Evolutionary conservation across 2,329 filamentous ascomycete species (phyloP), one percentile per base, ranked within the genome.

Genomic region (Colletotrichum paranaense): DNA sequence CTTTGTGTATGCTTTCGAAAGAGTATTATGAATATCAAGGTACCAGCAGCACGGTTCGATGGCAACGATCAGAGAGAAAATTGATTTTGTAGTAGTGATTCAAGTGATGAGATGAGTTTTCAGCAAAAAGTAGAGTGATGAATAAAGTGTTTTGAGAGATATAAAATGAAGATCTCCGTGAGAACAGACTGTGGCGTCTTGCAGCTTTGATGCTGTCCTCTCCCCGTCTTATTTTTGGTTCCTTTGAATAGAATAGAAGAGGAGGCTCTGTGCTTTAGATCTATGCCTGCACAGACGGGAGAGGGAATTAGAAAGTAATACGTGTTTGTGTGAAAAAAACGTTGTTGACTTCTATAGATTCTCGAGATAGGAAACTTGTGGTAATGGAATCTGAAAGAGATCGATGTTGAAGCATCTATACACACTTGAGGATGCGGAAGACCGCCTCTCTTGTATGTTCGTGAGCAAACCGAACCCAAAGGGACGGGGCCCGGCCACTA

Each of bases 211-310:
- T 62, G 6, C n/a, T 24, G 60, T 49, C 60, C 30, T 49, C 38
- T 24, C 26, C 42, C 24, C 38, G 30, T 56, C 16, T 35, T 19
- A 30, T 55, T n/a, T 24, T n/a, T 30, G 46, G 28, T 42, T 28
- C 9, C 53, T 32, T 52, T 60, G 14, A n/a, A 19, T 42, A 42
- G 14, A 19, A 42, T 3, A 1, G n/a, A 32, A 30, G 32, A 64
- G 30, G 59, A n/a, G 19, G 32, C 55, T 42, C 24, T 38, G 63
- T 56, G 64, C 26, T 52, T 46, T 64, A 52, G 38, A 52, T 70
- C 56, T 70, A 70, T 65, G 56, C 56, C 70, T 73, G 67, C 70
- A 73, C 70, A 70, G 70, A 70, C 35, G 28, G 42, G 53, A 57
- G 16, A 65, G 52, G 24, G 52, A 57, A 57, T 38, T 30, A 49